Evolutionary conservation across 495 filamentous ascomycete species (phyloP).

Genomic region (Aspergillus kassunensis): DNA sequence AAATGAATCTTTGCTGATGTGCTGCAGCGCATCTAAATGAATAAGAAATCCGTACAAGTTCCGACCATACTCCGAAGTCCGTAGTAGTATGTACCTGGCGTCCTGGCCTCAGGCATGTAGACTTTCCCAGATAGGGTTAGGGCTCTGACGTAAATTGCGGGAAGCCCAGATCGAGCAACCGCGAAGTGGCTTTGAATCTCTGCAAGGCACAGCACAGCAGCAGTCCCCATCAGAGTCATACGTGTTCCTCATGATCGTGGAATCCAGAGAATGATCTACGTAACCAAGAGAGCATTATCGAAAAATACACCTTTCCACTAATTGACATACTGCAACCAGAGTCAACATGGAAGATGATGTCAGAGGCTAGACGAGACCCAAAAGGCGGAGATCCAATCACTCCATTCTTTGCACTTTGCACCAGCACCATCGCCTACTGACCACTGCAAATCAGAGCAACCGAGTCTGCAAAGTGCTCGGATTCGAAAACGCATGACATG

Average conservation of each 20-base stretch:
- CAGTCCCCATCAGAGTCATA: background rate
- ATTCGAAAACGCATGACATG: slow-evolving; percentile 15
- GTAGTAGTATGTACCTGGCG: no score
- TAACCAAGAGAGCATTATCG: background rate
- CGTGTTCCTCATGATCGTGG: no score
- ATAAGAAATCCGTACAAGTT: no score
- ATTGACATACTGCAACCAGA: background rate
- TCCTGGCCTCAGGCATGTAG: background rate
- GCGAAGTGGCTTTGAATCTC: background rate
- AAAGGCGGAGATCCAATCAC: slow-evolving; percentile 13
- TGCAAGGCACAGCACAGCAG: background rate
- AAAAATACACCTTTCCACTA: background rate
- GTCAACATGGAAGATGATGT: slow-evolving; percentile 10
- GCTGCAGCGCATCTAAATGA: no score
- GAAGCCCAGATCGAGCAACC: background rate
- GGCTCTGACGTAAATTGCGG: slow-evolving; percentile 4
- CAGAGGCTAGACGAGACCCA: slow-evolving; percentile 7
- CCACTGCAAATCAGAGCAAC: background rate
- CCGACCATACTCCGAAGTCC: no score
- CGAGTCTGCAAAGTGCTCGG: background rate
- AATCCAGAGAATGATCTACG: background rate
- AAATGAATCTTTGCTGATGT: slow-evolving; percentile 1
- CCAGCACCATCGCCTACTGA: background rate
- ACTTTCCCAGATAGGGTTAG: slow-evolving; percentile 5
- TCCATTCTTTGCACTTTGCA: slow-evolving; percentile 1